Base-by-base conservation (phyloP, 1,284 basidiomycete genomes). In the Serendipita sp. region DNA sequence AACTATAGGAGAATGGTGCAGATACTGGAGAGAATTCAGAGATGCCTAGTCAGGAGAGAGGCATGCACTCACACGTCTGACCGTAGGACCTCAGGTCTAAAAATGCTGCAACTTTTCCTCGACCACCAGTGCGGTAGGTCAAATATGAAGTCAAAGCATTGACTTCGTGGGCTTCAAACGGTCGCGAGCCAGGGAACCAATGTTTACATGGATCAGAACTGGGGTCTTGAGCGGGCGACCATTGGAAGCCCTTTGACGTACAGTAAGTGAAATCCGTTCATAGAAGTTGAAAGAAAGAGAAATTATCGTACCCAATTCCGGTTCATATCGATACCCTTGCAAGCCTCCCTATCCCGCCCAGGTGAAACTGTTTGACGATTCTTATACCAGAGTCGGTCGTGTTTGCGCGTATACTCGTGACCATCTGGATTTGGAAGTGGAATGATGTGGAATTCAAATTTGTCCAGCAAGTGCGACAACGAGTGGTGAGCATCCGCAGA, bases 391-490 rank as follows among this genome's bases (percentile, higher is more conserved):
- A 88, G 80, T 1, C 91, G 79, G 64, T 88, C 83, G 26, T 70
- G 73, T 61, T 83, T 79, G 81, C 81, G 83, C 2, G 76, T 84
- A 69, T 85, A 87, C 1, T 75, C 79, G 69, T 91, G 92, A 0
- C 91, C 91, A 68, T 94, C 91, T 3, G 89, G 89, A 69, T 93
- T 94, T 3, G 88, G 82, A 0, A 83, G 75, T 0, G 91, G 88
- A 6, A 94, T 76, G 65, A 93, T 79, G 62, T 88, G 83, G 70
- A 93, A 87, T 45, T 82, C 79, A 69, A 84, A 85, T 38, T 75
- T 69, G 13, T 81, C 73, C 12, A 91, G 76, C 22, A 90, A 74
- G 3, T 70, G 67, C 0, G 74, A 70, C 6, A 84, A 72, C 0
- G 80, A 79, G 60, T 76, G 53, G 26, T 35, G 53, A 29, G 22